Base-by-base conservation (phyloP, 148 eudicot species). In the Beta vulgaris region DNA sequence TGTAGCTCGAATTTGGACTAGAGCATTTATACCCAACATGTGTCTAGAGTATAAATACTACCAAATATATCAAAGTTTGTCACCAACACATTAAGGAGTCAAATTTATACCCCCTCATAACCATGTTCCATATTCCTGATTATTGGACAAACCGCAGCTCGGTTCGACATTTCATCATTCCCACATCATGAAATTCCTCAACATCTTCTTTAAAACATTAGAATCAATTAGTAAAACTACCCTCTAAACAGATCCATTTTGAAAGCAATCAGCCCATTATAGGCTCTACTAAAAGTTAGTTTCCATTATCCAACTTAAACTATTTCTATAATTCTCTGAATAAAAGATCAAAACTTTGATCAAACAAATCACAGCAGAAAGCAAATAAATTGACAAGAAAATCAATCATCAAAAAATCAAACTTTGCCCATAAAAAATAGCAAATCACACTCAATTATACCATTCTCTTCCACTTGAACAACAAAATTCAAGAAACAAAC, bases 281-380 rank as follows among this genome's bases (percentile, higher is more conserved):
- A 16, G 18, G 29, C 65, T 28, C 10, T 29, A 51, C 13, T 35
- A 28, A 29, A 72, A 39, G 37, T 25, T 36, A 42, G 2, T 46
- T 34, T 13, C 7, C 37, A 40, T 19, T n/a, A 46, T 64, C 13
- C 36, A 65, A 64, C n/a, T 42, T 43, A 42, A 64, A 36, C 21
- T 9, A 23, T 59, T 21, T 42, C 21, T 37, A 54, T 14, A 49
- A 62, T 19, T 40, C 13, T 28, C 4, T 6, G 0, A 25, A 59
- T 23, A 11, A 55, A 54, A 43, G 65, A 78, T 61, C 76, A 25
- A 62, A 72, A 32, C 46, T 48, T 66, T 73, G 67, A 73, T 72
- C 81, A 63, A 40, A 69, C 48, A 77, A 69, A 43, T 25, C 8
- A 1, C 36, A 69, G 29, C 54, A 37, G 21, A 35, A 34, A 55